Base-by-base conservation (phyloP, 2,329 filamentous ascomycete species). In the Fonsecaea multimorphosa region DNA sequence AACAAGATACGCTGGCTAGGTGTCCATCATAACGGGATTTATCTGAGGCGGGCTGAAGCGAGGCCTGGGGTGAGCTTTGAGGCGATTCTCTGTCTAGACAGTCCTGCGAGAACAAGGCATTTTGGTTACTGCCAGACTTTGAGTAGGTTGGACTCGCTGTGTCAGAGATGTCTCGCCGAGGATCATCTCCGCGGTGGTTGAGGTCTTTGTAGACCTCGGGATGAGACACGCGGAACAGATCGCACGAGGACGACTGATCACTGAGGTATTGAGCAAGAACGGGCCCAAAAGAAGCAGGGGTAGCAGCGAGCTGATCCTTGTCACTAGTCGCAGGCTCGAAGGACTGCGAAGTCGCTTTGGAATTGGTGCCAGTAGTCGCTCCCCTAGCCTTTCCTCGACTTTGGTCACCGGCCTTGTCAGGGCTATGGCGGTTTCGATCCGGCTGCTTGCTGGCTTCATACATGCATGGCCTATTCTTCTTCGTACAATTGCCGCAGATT, bases 391-490 rank as follows among this genome's bases (percentile, higher is more conserved):
- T 12, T 19, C 9, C 11, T 49, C 44, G 19, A 24, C 8, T 49
- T 4, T 3, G 19, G 11, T 24, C 19, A 27, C 27, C 44, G 44
- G 11, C n/a, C 12, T 34, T 11, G 31, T 24, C 16, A 38, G 32
- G 2, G 32, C 32, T 24, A 9, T 2, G 14, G n/a, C 6, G 32
- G 4, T 6, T 49, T 49, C 44, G 44, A 49, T 24, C 44, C 44
- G 44, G 11, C 44, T 3, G 29, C 29, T 8, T 31, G 29, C 19
- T 36, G 36, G 29, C 54, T 24, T 57, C 54, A 31, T 57, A 57
- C 54, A 22, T 22, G 32, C 54, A 57, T 6, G 22, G 54, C 9
- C 54, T 19, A 40, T 57, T 57, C 54, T 57, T 57, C 19, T 57
- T 57, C 1, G 32, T 12, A 24, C 54, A 57, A 27, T 57, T 57